Evolutionary conservation across 495 filamentous ascomycete genomes (phyloP), one percentile per base, ranked within the genome.

Genomic region (Bacidia rubella): DNA sequence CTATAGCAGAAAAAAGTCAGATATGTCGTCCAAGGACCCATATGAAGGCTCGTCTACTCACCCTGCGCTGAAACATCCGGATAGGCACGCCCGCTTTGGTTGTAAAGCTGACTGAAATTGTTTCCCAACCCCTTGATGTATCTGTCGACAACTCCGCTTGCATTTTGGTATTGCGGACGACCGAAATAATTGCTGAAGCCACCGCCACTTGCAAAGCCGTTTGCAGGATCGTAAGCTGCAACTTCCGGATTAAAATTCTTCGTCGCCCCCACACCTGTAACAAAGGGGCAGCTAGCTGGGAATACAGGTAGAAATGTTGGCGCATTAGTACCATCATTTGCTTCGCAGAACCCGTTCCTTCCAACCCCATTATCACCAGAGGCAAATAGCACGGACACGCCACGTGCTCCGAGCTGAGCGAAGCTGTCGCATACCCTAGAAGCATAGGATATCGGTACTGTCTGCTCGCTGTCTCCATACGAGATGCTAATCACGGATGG

Each of bases 381-480:
- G 1, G 82, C 79, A 62, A 80, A 81, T 49, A 92, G 65, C 0
- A 90, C 70, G 12, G 81, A 80, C 1, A 88, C 82, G 45, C 87
- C 87, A 22, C 86, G 82, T 27, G 77, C 77, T 35, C 85, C 86
- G 15, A 92, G 77, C 63, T 86, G 76, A 41, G 76, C 75, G 63
- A 76, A 79, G 38, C 82, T 62, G 62, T 83, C 78, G 70, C 87
- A 92, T 3, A 87, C 82, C 38, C 70, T 74, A 41, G 68, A 67
- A 40, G 84, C 80, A 58, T 88, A 93, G 1, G 71, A 63, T 29
- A 70, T 60, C 0, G 86, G 85, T 0, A 92, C 75, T 3, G 78
- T 83, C 68, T 90, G 74, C 62, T 94, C 87, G 44, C 88, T 77
- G 57, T 90, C 86, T 39, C 85, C 85, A 62, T 92, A 94, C 0